Conservation (phyloP, 1,139 yeast species). For the Suzukiozyma palmioleophila region DNA sequence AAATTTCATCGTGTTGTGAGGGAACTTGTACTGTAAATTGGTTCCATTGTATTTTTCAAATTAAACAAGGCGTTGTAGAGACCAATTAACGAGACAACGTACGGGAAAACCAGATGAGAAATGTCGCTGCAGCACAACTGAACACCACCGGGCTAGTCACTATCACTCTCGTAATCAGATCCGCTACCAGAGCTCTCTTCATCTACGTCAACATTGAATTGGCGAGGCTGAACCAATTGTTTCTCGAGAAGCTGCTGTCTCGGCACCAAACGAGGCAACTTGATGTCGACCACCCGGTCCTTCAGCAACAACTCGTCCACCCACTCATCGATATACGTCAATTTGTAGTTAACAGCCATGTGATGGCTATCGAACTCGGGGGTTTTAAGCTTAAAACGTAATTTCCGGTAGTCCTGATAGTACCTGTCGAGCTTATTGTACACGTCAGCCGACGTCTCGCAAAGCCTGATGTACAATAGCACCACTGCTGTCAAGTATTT, state of each 20-base stretch:
- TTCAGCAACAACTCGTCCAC: slow-evolving; percentile 48
- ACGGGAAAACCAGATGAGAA: too few species aligned
- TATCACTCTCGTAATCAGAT: slow-evolving; percentile 21
- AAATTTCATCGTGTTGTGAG: too few species aligned
- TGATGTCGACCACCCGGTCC: slow-evolving; percentile 53
- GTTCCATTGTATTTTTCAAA: too few species aligned
- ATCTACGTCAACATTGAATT: slow-evolving; percentile 18
- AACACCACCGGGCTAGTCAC: slow-evolving; percentile 15
- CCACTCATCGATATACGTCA: slow-evolving; percentile 56
- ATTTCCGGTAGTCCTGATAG: slow-evolving; percentile 51
- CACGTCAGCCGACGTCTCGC: slow-evolving; percentile 39
- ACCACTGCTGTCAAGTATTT: slow-evolving; percentile 64
- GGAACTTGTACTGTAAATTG: too few species aligned
- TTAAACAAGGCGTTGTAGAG: too few species aligned
- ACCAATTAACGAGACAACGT: too few species aligned
- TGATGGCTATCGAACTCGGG: slow-evolving; percentile 25
- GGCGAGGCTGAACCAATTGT: slow-evolving; percentile 34
- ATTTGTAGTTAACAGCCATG: slow-evolving; percentile 24
- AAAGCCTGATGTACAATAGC: slow-evolving; percentile 54
- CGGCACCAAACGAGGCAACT: slow-evolving; percentile 52
- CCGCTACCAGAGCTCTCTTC: slow-evolving; percentile 8
- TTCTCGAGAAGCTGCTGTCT: slow-evolving; percentile 36
- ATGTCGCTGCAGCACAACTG: too few species aligned
- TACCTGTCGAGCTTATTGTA: slow-evolving; percentile 50
- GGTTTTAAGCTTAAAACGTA: slow-evolving; percentile 21